Percentiles rank a stretch among this genome's conserved stretches.
phyloP scores from a whole-genome alignment of 371 early-diverging fungal genomes.

The Basidiobolus meristosporus region DNA sequence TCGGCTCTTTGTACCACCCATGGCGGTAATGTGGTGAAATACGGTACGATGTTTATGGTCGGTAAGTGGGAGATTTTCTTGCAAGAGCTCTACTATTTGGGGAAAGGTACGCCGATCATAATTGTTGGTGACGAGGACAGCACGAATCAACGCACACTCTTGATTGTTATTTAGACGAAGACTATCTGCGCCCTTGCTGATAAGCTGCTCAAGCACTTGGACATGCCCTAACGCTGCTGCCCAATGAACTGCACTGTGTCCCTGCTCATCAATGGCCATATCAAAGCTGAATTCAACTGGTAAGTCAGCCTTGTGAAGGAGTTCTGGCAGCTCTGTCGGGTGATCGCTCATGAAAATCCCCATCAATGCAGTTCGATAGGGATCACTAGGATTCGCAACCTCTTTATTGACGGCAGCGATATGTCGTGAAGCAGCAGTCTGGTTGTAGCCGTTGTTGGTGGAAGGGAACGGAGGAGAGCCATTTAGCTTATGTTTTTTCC shows the following conservation, averaged over 20 bases:
- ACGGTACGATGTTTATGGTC: conserved; percentile 75
- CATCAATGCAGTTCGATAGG: conserved; percentile 40
- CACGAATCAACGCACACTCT: conserved; percentile 78
- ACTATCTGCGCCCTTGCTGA: conserved; percentile 56
- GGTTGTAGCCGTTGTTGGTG: too few species aligned
- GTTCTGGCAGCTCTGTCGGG: conserved; percentile 16
- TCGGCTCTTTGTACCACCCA: conserved; percentile 51
- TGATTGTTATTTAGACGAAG: conserved; percentile 57
- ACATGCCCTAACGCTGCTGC: conserved; percentile 84
- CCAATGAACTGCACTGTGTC: conserved; percentile 91
- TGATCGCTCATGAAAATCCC: conserved; percentile 39
- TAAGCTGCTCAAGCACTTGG: conserved; percentile 44
- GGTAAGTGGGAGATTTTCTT: conserved; percentile 48
- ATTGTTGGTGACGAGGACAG: conserved; percentile 74
- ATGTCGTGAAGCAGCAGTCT: too few species aligned
- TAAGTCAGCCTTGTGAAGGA: conserved; percentile 12
- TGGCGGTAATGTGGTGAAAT: conserved; percentile 79
- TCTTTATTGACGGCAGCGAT: not conserved
- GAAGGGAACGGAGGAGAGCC: too few species aligned
- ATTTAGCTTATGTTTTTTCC: too few species aligned
- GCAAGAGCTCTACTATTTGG: conserved; percentile 46
- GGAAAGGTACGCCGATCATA: conserved; percentile 70
- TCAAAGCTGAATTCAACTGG: conserved; percentile 54
- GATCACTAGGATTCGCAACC: conserved; percentile 11
- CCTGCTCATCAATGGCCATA: conserved; percentile 78